A percentile compares a stretch with the other conserved stretches of the same genome.
Conservation (phyloP, 2,329 filamentous ascomycete genomes). For the Cladophialophora yegresii region DNA sequence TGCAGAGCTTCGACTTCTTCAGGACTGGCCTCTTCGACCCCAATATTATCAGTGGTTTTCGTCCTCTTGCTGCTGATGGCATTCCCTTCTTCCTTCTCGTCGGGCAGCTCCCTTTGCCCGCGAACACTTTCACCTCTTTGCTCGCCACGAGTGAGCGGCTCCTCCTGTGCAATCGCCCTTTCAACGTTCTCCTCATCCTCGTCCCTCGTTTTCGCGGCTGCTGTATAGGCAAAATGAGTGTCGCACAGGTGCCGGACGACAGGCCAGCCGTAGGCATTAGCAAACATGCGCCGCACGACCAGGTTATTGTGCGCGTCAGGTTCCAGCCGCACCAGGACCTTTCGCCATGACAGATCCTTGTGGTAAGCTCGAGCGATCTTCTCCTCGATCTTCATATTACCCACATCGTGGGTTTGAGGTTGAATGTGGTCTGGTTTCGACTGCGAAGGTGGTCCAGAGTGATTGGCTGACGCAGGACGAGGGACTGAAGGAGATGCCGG, state of each 20-base stretch:
- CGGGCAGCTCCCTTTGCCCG: slow-evolving; percentile 41
- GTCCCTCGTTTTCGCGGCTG: slow-evolving; percentile 65
- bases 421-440: not conserved
- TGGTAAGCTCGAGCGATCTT: slow-evolving; percentile 98
- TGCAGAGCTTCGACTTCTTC: slow-evolving; percentile 6
- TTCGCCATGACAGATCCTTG: slow-evolving; percentile 87
- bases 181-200: slow-evolving; percentile 68
- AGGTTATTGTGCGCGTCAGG: slow-evolving; percentile 99
- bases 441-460: not conserved
- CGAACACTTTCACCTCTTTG: slow-evolving; percentile 62
- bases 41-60: slow-evolving; percentile 13
- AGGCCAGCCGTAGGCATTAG: slow-evolving; percentile 96
- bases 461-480: slow-evolving; percentile 12
- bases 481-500: slow-evolving; percentile 8
- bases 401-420: slow-evolving; percentile 40
- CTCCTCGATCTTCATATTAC: slow-evolving; percentile 84
- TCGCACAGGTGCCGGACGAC: slow-evolving; percentile 94
- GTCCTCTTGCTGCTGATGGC: slow-evolving; percentile 12
- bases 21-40: slow-evolving; percentile 9
- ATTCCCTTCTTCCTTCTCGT: slow-evolving; percentile 4
- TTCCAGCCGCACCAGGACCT: slow-evolving; percentile 91
- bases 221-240: slow-evolving; percentile 83
- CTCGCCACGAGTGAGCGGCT: slow-evolving; percentile 58
- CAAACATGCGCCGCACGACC: slow-evolving; percentile 91
- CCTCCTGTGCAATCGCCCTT: slow-evolving; percentile 63